A percentile compares a stretch with the other conserved stretches of the same genome.
Conservation (phyloP, 441 rosid genomes). For the Croton laevigatus region DNA sequence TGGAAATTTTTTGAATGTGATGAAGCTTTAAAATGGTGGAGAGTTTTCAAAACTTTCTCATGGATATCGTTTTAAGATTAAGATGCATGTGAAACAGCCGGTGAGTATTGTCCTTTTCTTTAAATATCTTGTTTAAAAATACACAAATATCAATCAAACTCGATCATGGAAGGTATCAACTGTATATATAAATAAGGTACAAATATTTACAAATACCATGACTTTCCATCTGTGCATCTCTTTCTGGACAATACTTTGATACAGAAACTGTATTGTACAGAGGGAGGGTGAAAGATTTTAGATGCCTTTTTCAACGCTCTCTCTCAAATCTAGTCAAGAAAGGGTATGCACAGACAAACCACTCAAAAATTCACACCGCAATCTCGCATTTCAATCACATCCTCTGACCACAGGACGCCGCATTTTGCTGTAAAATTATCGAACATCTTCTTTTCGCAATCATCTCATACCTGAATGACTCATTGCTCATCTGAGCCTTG, state of each 20-base stretch:
- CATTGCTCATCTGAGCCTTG: slow-evolving; percentile 43
- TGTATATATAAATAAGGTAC: neutral
- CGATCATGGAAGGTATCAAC: neutral
- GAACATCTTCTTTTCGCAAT: slow-evolving; percentile 11
- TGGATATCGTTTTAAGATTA: too few species aligned
- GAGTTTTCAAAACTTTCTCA: too few species aligned
- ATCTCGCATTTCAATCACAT: neutral
- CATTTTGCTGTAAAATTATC: slow-evolving; percentile 1
- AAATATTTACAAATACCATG: slow-evolving; percentile 9
- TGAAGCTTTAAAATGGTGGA: too few species aligned
- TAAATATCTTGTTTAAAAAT: too few species aligned
- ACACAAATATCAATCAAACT: neutral
- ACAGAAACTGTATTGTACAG: neutral
- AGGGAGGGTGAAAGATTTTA: neutral
- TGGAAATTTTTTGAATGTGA: too few species aligned
- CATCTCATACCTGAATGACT: slow-evolving; percentile 14
- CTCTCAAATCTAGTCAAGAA: slow-evolving; percentile 6
- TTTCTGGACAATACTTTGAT: neutral
- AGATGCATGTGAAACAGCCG: too few species aligned
- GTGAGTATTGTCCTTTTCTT: too few species aligned
- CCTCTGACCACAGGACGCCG: neutral
- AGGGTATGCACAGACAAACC: neutral
- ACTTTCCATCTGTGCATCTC: neutral
- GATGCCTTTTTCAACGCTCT: neutral
- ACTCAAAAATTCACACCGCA: neutral